These are phyloP conservation scores for Guadua angustifolia DNA, from an alignment of 176 grass and related monocot species.

Conservation along the genomic window DNA sequence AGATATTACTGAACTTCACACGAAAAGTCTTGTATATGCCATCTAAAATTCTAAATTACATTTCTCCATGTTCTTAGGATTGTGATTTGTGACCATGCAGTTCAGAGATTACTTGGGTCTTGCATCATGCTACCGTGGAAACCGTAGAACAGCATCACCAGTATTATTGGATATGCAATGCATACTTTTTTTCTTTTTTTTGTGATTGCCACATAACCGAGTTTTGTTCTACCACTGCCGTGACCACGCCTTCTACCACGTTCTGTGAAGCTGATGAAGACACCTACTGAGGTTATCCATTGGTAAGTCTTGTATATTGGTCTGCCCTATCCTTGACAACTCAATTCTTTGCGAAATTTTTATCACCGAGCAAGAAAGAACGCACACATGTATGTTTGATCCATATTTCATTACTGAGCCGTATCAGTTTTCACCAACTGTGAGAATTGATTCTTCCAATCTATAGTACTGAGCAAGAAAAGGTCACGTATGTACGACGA, in stretches of 20 bases:
- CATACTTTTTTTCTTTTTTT: background rate
- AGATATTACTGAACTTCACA: conserved; percentile 17
- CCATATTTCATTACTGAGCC: background rate
- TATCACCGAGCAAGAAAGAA: conserved; percentile 10
- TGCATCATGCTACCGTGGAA: background rate
- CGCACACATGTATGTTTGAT: background rate
- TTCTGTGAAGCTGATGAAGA: conserved; percentile 41
- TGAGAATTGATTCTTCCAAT: background rate
- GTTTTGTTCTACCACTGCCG: conserved; percentile 4
- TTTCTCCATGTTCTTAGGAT: conserved; percentile 30
- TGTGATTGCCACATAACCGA: background rate
- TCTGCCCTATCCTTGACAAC: background rate
- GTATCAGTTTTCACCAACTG: conserved; percentile 15
- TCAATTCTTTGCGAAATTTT: conserved; percentile 4
- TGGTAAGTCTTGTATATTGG: conserved; percentile 33
- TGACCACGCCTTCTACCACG: background rate
- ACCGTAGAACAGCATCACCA: conserved; percentile 6
- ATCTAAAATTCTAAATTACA: conserved; percentile 37
- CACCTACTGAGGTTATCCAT: conserved; percentile 10
- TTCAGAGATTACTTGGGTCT: background rate
- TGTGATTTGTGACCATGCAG: background rate
- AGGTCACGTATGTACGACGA: background rate
- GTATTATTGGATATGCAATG: conserved; percentile 37
- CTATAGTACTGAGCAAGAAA: background rate
- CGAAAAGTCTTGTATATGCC: background rate